Percentiles rank a stretch among this genome's conserved stretches.
Conservation (phyloP, 2,329 filamentous ascomycete species). For the Hypoxylon sp. region DNA sequence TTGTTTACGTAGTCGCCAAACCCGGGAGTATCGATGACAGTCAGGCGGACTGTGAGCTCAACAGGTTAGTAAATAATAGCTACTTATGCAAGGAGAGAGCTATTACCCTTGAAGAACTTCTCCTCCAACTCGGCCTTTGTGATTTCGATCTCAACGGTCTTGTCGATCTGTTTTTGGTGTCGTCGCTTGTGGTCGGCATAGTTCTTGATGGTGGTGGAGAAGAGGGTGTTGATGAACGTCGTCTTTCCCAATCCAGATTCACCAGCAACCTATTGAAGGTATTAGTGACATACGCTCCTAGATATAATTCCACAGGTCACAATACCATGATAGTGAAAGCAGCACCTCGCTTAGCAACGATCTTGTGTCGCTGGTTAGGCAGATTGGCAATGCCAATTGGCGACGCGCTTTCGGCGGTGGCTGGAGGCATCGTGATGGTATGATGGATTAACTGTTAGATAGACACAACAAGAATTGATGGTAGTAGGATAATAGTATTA, state of each 20-base stretch:
- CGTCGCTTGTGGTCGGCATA: constrained; percentile 99
- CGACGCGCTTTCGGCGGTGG: constrained; percentile 45
- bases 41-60: constrained; percentile 79
- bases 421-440: constrained; percentile 60
- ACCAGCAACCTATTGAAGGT: constrained; percentile 79
- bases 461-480: constrained; percentile 22
- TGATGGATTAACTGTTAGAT: constrained; percentile 24
- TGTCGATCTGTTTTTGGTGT: constrained; percentile 99
- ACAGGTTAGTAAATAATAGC: constrained; percentile 28
- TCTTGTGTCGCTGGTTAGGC: constrained; percentile 79
- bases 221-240: constrained; percentile 99
- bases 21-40: constrained; percentile 97
- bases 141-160: constrained; percentile 99
- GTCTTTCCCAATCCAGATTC: constrained; percentile 99
- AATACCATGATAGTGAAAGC: constrained; percentile 99
- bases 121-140: constrained; percentile 99
- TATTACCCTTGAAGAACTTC: constrained; percentile 99
- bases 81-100: constrained; percentile 4
- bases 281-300: constrained; percentile 21
- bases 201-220: constrained; percentile 99
- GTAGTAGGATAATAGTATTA: constrained; percentile 15
- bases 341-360: constrained; percentile 85
- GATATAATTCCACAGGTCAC: constrained; percentile 14
- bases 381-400: constrained; percentile 76
- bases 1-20: constrained; percentile 99